phyloP scores from a whole-genome alignment of 1,284 basidiomycete species.

The Somion occarium region DNA sequence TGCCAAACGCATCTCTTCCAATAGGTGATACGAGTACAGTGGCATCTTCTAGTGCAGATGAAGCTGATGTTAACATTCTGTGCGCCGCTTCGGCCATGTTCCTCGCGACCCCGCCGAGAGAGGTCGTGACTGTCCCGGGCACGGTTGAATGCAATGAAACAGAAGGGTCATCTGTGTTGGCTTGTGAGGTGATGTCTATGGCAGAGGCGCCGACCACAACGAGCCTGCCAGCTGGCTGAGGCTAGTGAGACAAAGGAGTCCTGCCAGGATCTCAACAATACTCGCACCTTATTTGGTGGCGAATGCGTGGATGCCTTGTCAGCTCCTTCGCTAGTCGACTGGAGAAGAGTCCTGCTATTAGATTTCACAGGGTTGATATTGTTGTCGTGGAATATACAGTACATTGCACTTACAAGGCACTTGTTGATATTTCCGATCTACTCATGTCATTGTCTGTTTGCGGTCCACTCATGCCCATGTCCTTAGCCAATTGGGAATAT shows the following conservation, averaged over 20 bases:
- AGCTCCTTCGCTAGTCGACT: background rate
- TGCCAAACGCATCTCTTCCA: constrained; percentile 68
- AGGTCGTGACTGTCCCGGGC: constrained; percentile 71
- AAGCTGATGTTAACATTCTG: constrained; percentile 43
- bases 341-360: background rate
- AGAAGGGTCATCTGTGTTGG: constrained; percentile 27
- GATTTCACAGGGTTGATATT: no score
- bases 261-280: background rate
- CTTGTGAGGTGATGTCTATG: constrained; percentile 75
- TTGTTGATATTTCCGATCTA: constrained; percentile 16
- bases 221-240: constrained; percentile 35
- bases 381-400: no score
- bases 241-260: background rate
- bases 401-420: constrained; percentile 28
- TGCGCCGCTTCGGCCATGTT: constrained; percentile 92
- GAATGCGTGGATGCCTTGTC: background rate
- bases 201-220: constrained; percentile 82
- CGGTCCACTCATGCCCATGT: no score
- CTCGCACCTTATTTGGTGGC: background rate
- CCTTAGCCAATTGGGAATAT: constrained; percentile 53
- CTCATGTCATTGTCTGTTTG: no score
- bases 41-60: constrained; percentile 25
- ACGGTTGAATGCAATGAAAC: constrained; percentile 62
- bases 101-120: constrained; percentile 88
- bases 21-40: constrained; percentile 59